Base-by-base conservation (phyloP, 306 rosid genomes). In the Comarum palustre region DNA sequence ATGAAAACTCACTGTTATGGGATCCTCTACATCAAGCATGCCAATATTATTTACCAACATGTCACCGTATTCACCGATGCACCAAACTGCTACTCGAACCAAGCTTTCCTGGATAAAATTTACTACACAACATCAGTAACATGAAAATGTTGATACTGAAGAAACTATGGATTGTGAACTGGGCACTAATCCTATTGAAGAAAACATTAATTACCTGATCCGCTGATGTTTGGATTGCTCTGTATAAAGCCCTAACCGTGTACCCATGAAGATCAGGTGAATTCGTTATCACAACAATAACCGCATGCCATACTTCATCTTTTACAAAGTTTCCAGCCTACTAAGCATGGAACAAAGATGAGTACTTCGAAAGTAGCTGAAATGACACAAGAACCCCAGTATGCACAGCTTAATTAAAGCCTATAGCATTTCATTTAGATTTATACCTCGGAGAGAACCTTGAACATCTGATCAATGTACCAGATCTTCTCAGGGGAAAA, bases 291-390 rank as follows among this genome's bases (percentile, higher is more conserved):
- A 88, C 90, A 74, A 91, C 96, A 82, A 94, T 84, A 79, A 94
- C 80, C 46, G 87, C 95, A 77, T 89, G 87, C 97, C 99, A 94
- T 34, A 88, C 97, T 74, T 94, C 99, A 94, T 94, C 97, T 85
- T 91, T 90, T 67, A 94, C 95, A 83, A 86, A 88, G 83, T 86
- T 94, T 89, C 99, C 99, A 91, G 99, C 99, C 99, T 94, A 91
- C 95, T 83, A 91, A 89, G 86, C 90, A 89, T 36, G 77, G 80
- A 74, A 88, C 55, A 80, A 81, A 88, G 72, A 84, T 90, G 84
- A 90, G 83, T 79, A 85, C 68, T 68, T 61, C 41, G 63, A 73
- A 42, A 29, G 31, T 8, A 48, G 43, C 73, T 68, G 43, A 47
- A 45, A 68, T 10, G 59, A 29, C 57, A 16, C n/a, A 39, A 36